A percentile compares a stretch with the other conserved stretches of the same genome.
These are phyloP conservation scores for Pythium aquatile DNA, from an alignment of 352 stramenopile species.

Conservation along the genomic window DNA sequence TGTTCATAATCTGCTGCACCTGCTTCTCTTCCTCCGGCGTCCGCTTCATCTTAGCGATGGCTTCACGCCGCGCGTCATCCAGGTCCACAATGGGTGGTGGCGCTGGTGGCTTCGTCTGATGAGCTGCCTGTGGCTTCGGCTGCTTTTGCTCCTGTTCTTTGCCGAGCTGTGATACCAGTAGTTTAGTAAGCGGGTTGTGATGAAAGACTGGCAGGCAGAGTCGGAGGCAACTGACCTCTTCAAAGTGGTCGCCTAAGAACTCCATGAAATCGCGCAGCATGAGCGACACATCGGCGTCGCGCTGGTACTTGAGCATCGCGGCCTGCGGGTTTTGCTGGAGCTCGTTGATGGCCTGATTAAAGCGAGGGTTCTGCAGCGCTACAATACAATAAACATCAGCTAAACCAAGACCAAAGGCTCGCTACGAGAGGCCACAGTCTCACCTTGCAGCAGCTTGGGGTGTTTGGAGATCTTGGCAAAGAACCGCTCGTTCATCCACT, in stretches of 20 bases:
- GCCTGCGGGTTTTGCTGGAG: conserved; percentile 61
- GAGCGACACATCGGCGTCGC: conserved; percentile 49
- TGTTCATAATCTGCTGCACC: conserved; percentile 63
- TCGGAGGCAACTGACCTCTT: conserved; percentile 43
- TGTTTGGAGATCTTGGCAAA: conserved; percentile 66
- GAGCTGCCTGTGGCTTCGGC: conserved; percentile 3
- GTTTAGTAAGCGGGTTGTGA: not conserved
- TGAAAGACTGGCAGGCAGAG: not conserved
- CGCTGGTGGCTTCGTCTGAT: conserved; percentile 13
- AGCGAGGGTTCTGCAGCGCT: conserved; percentile 70
- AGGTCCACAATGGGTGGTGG: conserved; percentile 57
- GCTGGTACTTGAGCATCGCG: conserved; percentile 65
- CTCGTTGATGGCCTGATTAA: conserved; percentile 65
- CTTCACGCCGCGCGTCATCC: conserved; percentile 46
- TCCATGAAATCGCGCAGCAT: conserved; percentile 75
- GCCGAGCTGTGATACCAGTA: conserved; percentile 31
- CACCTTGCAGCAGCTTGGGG: conserved; percentile 54
- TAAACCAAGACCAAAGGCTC: not conserved
- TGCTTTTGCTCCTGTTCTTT: conserved; percentile 30
- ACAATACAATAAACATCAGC: not conserved
- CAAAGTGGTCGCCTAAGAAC: conserved; percentile 72
- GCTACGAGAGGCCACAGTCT: not conserved
- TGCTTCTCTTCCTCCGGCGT: conserved; percentile 62
- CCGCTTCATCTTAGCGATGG: conserved; percentile 57
- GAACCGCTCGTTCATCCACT: conserved; percentile 76